These are phyloP conservation scores for Blastomyces parvus DNA, from an alignment of 2,329 filamentous ascomycete species.

Conservation along the genomic window DNA sequence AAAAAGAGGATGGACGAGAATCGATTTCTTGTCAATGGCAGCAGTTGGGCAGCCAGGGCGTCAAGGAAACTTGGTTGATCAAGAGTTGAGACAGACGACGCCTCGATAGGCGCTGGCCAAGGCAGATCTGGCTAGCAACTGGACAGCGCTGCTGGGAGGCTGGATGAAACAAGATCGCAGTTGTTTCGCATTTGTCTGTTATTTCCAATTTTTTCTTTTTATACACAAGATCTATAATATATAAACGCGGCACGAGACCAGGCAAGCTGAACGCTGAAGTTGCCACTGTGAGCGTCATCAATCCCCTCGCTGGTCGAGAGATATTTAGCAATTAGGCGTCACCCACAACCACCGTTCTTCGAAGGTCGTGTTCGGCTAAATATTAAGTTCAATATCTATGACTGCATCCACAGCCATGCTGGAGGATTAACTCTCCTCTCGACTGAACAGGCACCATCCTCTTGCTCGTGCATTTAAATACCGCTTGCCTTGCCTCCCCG, in stretches of 20 bases:
- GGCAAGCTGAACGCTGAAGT: neutral
- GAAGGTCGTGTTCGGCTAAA: neutral
- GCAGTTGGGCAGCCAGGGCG: conserved; percentile 6
- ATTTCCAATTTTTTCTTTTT: neutral
- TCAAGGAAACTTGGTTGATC: neutral
- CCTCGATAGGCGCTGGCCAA: neutral
- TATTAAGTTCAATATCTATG: conserved; percentile 1
- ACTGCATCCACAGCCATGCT: neutral
- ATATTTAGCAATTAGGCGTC: neutral
- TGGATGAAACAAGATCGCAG: neutral
- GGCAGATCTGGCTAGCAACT: neutral
- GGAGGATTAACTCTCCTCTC: neutral
- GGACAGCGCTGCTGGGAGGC: neutral
- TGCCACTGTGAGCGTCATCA: neutral
- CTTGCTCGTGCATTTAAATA: neutral
- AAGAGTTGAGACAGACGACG: neutral
- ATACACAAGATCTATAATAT: neutral
- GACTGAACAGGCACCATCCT: neutral
- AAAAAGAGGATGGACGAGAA: neutral
- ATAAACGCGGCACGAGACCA: neutral
- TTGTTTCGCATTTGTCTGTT: neutral
- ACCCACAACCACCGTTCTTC: neutral
- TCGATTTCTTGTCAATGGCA: neutral
- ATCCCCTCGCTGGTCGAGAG: neutral
- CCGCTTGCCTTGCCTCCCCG: no score